phyloP scores from a whole-genome alignment of 495 filamentous ascomycete genomes.

The Cercophora newfieldiana region DNA sequence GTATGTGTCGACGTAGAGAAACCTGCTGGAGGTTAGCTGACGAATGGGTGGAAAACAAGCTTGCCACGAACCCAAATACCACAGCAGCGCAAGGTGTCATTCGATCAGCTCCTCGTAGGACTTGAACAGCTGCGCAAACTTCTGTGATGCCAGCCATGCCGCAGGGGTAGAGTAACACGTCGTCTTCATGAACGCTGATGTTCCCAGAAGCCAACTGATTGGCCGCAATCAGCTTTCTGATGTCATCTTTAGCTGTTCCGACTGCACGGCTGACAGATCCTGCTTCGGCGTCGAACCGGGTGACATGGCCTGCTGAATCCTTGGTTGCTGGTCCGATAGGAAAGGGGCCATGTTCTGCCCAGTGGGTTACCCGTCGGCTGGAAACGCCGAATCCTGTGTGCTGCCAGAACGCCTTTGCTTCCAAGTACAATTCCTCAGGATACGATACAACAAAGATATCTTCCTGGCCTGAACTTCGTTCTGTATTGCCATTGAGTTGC shows the following conservation, averaged over 20 bases:
- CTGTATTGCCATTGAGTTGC: background rate
- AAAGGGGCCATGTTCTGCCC: conserved; percentile 20
- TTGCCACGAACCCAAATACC: conserved; percentile 21
- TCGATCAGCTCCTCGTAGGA: background rate
- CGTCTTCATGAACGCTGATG: background rate
- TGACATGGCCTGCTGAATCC: background rate
- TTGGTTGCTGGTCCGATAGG: background rate
- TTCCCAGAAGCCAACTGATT: background rate
- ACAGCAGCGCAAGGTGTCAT: conserved; percentile 6
- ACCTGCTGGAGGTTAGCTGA: conserved; percentile 6
- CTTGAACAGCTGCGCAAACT: conserved; percentile 8
- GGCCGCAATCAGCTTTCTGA: conserved; percentile 8
- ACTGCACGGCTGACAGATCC: background rate
- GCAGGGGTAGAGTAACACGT: conserved; percentile 27
- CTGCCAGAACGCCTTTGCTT: conserved; percentile 31
- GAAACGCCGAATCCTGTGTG: conserved; percentile 35
- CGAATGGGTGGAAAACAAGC: background rate
- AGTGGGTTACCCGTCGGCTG: conserved; percentile 25
- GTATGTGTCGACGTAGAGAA: conserved; percentile 34
- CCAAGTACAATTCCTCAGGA: conserved; percentile 7
- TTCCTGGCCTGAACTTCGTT: conserved; percentile 6
- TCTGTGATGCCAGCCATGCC: conserved; percentile 29
- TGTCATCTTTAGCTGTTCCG: background rate
- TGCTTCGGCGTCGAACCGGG: background rate
- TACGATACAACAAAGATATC: conserved; percentile 21